These are phyloP conservation scores for Albifimbria verrucaria DNA, from an alignment of 2,329 filamentous ascomycete species.

Conservation along the genomic window DNA sequence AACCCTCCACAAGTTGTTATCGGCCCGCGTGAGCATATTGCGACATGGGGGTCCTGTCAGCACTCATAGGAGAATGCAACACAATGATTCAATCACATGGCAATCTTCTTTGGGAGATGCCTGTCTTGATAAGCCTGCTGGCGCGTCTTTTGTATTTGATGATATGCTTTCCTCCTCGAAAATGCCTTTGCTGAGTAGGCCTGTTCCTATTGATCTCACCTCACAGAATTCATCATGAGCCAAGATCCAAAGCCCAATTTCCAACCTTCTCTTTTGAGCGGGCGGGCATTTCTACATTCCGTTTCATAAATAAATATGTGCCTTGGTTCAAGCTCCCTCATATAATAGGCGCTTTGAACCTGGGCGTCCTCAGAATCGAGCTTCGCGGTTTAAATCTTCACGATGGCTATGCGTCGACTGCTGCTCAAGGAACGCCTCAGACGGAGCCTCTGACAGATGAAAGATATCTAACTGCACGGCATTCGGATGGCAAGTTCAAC, in stretches of 20 bases:
- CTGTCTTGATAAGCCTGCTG: neutral
- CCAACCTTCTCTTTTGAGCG: constrained; percentile 23
- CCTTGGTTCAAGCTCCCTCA: constrained; percentile 40
- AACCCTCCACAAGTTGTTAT: neutral
- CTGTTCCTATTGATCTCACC: neutral
- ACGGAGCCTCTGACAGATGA: constrained; percentile 24
- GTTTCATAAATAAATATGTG: constrained; percentile 32
- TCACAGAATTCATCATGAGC: neutral
- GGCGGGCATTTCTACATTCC: constrained; percentile 28
- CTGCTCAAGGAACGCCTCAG: constrained; percentile 29
- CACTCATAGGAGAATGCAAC: neutral
- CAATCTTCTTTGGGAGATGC: neutral
- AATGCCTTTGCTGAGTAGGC: too few species aligned
- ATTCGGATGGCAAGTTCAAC: constrained; percentile 43
- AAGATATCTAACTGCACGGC: constrained; percentile 29
- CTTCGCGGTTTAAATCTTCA: constrained; percentile 40
- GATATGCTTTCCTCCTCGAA: too few species aligned
- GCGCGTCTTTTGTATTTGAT: neutral
- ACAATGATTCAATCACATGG: neutral
- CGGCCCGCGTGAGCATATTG: neutral
- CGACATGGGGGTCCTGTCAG: neutral
- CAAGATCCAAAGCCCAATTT: constrained; percentile 12
- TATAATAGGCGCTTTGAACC: constrained; percentile 36
- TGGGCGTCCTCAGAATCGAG: constrained; percentile 36
- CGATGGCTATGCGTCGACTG: constrained; percentile 32